These are phyloP conservation scores for Lunularia cruciata DNA, from an alignment of 225 moss, liverwort and hornwort species.

Conservation along the genomic window DNA sequence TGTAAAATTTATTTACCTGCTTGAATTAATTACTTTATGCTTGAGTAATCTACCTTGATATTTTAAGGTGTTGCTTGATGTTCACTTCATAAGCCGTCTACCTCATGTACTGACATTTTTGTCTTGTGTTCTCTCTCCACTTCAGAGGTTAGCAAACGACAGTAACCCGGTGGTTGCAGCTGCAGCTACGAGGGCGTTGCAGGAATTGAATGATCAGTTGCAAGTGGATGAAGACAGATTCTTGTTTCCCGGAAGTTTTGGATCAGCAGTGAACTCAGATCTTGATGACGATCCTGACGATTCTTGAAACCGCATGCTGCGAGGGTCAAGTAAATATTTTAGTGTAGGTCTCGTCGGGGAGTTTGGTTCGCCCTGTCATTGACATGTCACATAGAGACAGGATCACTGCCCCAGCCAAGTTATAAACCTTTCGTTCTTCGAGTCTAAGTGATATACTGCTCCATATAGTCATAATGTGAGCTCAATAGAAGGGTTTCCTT, in stretches of 20 bases:
- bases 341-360: not conserved
- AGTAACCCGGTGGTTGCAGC: constrained; percentile 75
- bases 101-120: not conserved
- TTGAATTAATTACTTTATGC: no score
- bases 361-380: not conserved
- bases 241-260: constrained; percentile 17
- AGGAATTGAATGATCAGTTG: constrained; percentile 70
- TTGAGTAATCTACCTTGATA: no score
- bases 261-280: constrained; percentile 5
- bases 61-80: not conserved
- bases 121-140: not conserved
- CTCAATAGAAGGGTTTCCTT: no score
- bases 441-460: no score
- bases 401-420: no score
- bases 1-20: not conserved
- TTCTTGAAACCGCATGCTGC: not conserved
- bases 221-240: constrained; percentile 33
- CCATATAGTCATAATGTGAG: no score
- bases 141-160: constrained; percentile 80
- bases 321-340: not conserved
- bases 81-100: not conserved
- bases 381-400: no score
- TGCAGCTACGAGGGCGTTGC: constrained; percentile 73
- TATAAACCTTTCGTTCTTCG: no score
- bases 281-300: constrained; percentile 32